Evolutionary conservation across 345 rosid species (phyloP), one percentile per base, ranked within the genome.

Genomic region (Ceriops decandra): DNA sequence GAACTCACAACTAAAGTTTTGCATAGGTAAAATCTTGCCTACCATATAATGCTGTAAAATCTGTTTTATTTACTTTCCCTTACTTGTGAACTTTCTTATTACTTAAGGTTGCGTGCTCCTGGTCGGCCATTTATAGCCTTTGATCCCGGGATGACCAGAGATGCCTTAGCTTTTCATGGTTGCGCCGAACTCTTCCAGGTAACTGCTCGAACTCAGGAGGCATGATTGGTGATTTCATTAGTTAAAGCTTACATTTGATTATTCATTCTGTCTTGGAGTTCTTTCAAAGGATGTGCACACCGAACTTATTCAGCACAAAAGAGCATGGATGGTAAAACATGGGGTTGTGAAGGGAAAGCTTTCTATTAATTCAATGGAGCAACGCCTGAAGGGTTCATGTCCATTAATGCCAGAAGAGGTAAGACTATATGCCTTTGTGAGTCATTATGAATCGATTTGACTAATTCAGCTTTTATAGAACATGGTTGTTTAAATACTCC

Each of bases 151-250:
- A 83, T 95, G 99, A 89, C 93, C 16, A 84, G 97, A 80, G 99
- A 95, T 78, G 93, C 96, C 68, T 85, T 95, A 70, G 99, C 99
- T 21, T 95, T 85, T 77, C 80, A 91, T 76, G 97, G 99, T 64
- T 95, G 97, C 77, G 91, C 97, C 54, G 99, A 95, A 81, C 88
- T 95, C 58, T 95, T 95, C 90, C 99, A 95, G 99, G 99, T 95
- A 89, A 79, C 74, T 72, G 47, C 68, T 72, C 64, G 54, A 63
- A 73, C 61, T 42, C 70, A 33, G 51, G 60, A 53, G 54, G 33
- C 57, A 16, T 69, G 26, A 36, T 63, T 68, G 52, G 20, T 72
- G 19, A 68, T 62, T 67, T 64, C 24, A 68, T 58, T 62, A 73
- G 17, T 66, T 13, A 47, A 36, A 33, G 11, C 36, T 36, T 73